Base-by-base conservation (phyloP, 306 rosid species). In the Inga oerstediana region DNA sequence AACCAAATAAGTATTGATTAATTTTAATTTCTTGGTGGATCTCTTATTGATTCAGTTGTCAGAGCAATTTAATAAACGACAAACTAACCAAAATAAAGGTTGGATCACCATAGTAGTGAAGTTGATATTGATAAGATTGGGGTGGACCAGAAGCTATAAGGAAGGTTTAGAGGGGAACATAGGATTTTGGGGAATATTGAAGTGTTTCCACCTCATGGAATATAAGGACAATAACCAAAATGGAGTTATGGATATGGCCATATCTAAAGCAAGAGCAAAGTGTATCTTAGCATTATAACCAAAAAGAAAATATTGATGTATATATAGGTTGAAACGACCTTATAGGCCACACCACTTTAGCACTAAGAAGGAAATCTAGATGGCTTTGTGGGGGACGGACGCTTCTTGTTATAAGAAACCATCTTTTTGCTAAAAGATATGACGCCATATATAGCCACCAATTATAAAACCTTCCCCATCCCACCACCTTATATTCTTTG, bases 371-470 rank as follows among this genome's bases (percentile, higher is more conserved):
- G 24, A 75, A 75, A 56, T 56, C 8, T 37, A 56, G 69, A 75
- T 56, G 11, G n/a, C 10, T 5, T 17, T 75, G 79, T 75, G 69
- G 79, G 79, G 79, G 79, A 54, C 79, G 69, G 19, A 10, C 64
- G 8, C 59, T 19, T 8, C 2, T 49, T 34, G 17, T 64, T 30
- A 7, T 24, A 4, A 74, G n/a, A 10, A 69, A 39, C 74, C 48
- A 24, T 13, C 37, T 22, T 45, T 22, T 72, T 72, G 58, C 39
- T 22, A 45, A 72, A 72, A 72, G 76, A 72, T 22, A 45, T 72
- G 76, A 65, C 71, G 43, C 43, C 71, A 32, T 30, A 65, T 32
- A 65, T 7, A 64, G 70, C 70, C 39, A 27, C 39, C 7, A 30
- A 30, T 3, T 10, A 52, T 7, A 59, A n/a, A 62, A 27, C 37